These are phyloP conservation scores for Ziziphus jujuba DNA, from an alignment of 306 rosid genomes.

Conservation along the genomic window DNA sequence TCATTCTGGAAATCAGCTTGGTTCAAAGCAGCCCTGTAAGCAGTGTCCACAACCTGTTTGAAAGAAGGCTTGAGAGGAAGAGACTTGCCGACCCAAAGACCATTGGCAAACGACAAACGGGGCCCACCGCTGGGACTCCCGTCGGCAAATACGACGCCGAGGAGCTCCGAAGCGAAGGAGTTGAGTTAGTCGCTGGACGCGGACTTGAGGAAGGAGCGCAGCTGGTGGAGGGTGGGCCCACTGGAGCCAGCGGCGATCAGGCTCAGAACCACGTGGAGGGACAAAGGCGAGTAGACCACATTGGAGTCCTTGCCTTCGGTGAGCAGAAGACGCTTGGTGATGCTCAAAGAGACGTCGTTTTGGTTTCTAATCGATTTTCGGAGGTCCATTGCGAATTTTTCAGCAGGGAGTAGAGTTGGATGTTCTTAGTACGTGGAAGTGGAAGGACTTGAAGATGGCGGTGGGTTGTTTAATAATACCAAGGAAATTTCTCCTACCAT, in stretches of 20 bases:
- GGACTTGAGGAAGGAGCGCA: slow-evolving; percentile 71
- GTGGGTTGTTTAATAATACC: too few relatives aligned
- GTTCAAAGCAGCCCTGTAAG: slow-evolving; percentile 50
- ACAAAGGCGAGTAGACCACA: slow-evolving; percentile 71
- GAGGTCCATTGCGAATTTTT: slow-evolving; percentile 50
- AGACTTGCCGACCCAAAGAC: slow-evolving; percentile 63
- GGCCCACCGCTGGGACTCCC: slow-evolving; percentile 71
- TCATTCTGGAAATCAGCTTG: slow-evolving; percentile 63
- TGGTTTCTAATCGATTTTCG: slow-evolving; percentile 47
- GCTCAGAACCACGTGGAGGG: slow-evolving; percentile 68
- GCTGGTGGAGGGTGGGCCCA: slow-evolving; percentile 64
- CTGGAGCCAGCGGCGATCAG: slow-evolving; percentile 64
- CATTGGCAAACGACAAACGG: slow-evolving; percentile 54
- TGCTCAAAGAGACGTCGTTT: slow-evolving; percentile 45
- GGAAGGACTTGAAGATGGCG: too few relatives aligned
- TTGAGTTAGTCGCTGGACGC: slow-evolving; percentile 58
- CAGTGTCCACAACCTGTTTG: slow-evolving; percentile 48
- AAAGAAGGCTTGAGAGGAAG: slow-evolving; percentile 63
- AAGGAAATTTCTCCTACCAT: too few relatives aligned
- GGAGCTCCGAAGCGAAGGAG: slow-evolving; percentile 58
- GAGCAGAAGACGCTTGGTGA: slow-evolving; percentile 50
- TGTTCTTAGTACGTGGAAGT: too few relatives aligned
- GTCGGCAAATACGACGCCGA: slow-evolving; percentile 55
- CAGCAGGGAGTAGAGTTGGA: too few relatives aligned
- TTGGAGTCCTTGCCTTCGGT: slow-evolving; percentile 41